Percentiles rank a stretch among this genome's conserved stretches.
These are phyloP conservation scores for Byssochlamys sp. DNA, from an alignment of 2,329 filamentous ascomycete species.

Conservation along the genomic window DNA sequence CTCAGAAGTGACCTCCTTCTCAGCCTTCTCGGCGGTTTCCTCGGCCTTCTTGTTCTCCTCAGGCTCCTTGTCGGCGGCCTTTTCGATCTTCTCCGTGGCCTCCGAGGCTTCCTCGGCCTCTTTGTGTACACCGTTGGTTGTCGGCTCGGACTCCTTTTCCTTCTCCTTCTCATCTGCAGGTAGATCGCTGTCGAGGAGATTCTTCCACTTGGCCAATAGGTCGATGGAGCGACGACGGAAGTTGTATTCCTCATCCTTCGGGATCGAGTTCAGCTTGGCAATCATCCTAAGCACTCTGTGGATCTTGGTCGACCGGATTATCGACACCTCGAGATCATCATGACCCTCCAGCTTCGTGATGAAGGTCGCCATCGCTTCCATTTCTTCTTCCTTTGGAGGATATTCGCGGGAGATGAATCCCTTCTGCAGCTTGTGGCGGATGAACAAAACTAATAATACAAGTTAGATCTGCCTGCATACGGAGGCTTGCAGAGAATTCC, in stretches of 20 bases:
- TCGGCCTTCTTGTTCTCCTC: slow-evolving; percentile 21
- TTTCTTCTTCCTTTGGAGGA: slow-evolving; percentile 66
- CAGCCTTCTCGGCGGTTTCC: slow-evolving; percentile 7
- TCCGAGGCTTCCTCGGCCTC: slow-evolving; percentile 21
- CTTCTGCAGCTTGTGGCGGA: slow-evolving; percentile 89
- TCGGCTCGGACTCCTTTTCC: slow-evolving; percentile 37
- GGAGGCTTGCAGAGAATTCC: not conserved
- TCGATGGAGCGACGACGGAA: slow-evolving; percentile 77
- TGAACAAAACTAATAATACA: slow-evolving; percentile 59
- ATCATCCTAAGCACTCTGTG: slow-evolving; percentile 97
- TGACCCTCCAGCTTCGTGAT: slow-evolving; percentile 67
- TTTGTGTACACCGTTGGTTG: slow-evolving; percentile 34
- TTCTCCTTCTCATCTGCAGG: slow-evolving; percentile 26
- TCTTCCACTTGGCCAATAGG: slow-evolving; percentile 82
- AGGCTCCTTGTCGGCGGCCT: slow-evolving; percentile 22
- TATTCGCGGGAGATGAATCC: slow-evolving; percentile 79
- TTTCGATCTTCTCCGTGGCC: slow-evolving; percentile 21
- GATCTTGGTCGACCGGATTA: slow-evolving; percentile 88
- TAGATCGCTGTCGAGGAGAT: slow-evolving; percentile 54
- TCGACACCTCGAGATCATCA: slow-evolving; percentile 72
- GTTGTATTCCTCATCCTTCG: slow-evolving; percentile 75
- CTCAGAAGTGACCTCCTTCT: slow-evolving; percentile 26
- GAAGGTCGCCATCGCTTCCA: slow-evolving; percentile 36
- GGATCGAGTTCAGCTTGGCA: slow-evolving; percentile 74
- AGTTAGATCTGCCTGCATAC: slow-evolving; percentile 1